Evolutionary conservation across 768 basidiomycete genomes (phyloP).

Genomic region (Lepiota subincarnata): DNA sequence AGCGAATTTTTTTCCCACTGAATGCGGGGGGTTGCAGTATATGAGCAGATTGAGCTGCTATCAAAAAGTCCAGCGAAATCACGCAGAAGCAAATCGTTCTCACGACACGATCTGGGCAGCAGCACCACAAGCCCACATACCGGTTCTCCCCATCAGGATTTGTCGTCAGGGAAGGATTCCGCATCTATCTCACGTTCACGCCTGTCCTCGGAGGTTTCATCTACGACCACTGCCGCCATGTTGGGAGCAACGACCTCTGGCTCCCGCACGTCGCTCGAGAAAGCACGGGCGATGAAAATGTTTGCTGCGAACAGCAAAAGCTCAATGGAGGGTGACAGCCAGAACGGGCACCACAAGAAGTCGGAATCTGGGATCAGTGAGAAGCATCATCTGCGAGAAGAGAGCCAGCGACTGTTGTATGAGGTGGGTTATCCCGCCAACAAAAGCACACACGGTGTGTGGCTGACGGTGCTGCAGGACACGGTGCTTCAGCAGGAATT

Average conservation of each 20-base stretch:
- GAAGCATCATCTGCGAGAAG: conserved; percentile 42
- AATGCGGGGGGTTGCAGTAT: conserved; percentile 45
- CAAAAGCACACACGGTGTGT: conserved; percentile 8
- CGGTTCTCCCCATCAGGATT: conserved; percentile 43
- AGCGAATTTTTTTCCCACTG: conserved; percentile 12
- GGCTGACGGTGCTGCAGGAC: conserved; percentile 36
- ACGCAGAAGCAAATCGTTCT: conserved; percentile 67
- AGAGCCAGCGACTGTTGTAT: conserved; percentile 26
- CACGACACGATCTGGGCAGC: conserved; percentile 42
- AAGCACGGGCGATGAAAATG: conserved; percentile 56
- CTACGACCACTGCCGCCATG: conserved; percentile 22
- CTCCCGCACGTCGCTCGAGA: conserved; percentile 61
- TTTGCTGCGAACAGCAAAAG: conserved; percentile 36
- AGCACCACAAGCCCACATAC: conserved; percentile 39
- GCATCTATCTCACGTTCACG: conserved; percentile 29
- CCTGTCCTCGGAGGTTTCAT: conserved; percentile 35
- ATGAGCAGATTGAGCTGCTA: conserved; percentile 71
- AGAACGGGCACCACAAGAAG: conserved; percentile 45
- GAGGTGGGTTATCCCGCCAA: conserved; percentile 19
- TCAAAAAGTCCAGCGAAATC: conserved; percentile 48
- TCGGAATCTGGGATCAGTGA: conserved; percentile 52
- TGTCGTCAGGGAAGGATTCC: conserved; percentile 30
- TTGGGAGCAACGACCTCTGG: conserved; percentile 20
- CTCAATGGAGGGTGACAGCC: conserved; percentile 36
- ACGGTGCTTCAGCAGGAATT: conserved; percentile 71